Conservation (phyloP, 2,329 filamentous ascomycete genomes). For the Epichloe sylvatica region DNA sequence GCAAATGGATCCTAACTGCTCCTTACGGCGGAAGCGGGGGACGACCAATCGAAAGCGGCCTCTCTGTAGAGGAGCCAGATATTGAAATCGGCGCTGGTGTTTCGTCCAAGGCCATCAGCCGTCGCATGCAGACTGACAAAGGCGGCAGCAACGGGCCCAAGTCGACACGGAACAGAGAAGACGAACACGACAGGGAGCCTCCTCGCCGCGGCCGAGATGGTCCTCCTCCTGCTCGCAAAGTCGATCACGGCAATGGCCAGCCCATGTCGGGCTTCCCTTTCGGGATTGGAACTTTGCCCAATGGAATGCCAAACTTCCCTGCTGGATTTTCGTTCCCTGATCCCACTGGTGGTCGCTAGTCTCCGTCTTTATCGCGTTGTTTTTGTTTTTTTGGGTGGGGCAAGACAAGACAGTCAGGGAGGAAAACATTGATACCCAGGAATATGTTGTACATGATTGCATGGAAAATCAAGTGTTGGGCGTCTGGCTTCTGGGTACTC, state of each 20-base stretch:
- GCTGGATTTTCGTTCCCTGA: slow-evolving; percentile 26
- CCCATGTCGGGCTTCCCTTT: slow-evolving; percentile 21
- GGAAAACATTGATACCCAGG: not conserved
- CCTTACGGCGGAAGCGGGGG: slow-evolving; percentile 94
- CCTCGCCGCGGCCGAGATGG: slow-evolving; percentile 15
- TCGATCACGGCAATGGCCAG: slow-evolving; percentile 11
- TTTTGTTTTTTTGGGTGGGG: too few relatives aligned
- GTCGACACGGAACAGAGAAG: slow-evolving; percentile 36
- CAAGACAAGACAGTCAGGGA: not conserved
- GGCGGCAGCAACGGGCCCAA: slow-evolving; percentile 51
- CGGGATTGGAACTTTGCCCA: slow-evolving; percentile 26
- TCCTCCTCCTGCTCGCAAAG: slow-evolving; percentile 4
- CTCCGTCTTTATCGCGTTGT: too few relatives aligned
- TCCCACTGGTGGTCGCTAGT: slow-evolving; percentile 11
- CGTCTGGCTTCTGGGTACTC: not conserved
- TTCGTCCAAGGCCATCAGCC: slow-evolving; percentile 73
- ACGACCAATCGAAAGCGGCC: slow-evolving; percentile 59
- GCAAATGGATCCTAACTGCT: slow-evolving; percentile 92
- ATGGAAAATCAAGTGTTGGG: not conserved
- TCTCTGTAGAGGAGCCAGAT: slow-evolving; percentile 92
- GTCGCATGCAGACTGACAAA: slow-evolving; percentile 56
- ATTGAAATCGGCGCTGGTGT: slow-evolving; percentile 97
- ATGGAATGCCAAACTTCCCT: slow-evolving; percentile 30
- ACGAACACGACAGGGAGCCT: slow-evolving; percentile 15
- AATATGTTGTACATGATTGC: slow-evolving; percentile 1